Conservation (phyloP, 768 basidiomycete genomes). For the Phaffia tasmanica region DNA sequence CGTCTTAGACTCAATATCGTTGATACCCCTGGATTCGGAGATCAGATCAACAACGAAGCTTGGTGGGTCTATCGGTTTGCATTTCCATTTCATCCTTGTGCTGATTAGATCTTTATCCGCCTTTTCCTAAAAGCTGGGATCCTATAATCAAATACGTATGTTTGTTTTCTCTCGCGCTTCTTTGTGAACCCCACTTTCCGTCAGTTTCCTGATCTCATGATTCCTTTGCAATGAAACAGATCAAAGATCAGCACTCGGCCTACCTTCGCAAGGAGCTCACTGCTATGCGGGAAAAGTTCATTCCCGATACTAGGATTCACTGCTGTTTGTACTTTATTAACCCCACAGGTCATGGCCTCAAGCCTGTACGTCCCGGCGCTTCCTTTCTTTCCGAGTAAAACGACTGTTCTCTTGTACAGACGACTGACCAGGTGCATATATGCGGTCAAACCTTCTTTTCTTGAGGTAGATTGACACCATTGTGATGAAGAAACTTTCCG, state of each 20-base stretch:
- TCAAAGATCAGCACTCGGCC: slow-evolving; percentile 85
- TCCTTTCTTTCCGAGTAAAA: background rate
- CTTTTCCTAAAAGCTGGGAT: slow-evolving; percentile 67
- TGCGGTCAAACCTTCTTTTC: background rate
- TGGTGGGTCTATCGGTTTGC: slow-evolving; percentile 50
- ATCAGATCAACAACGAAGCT: slow-evolving; percentile 97
- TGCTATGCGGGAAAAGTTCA: slow-evolving; percentile 95
- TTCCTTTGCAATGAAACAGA: slow-evolving; percentile 28
- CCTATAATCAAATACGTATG: slow-evolving; percentile 92
- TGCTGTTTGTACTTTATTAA: slow-evolving; percentile 97
- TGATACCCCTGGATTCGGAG: slow-evolving; percentile 96
- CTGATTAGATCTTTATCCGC: background rate
- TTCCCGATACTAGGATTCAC: slow-evolving; percentile 96
- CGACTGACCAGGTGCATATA: background rate
- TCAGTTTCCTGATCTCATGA: background rate
- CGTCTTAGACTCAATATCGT: slow-evolving; percentile 91
- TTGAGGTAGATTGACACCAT: slow-evolving; percentile 66
- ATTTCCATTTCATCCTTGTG: background rate
- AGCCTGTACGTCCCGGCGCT: slow-evolving; percentile 44
- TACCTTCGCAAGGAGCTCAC: slow-evolving; percentile 98
- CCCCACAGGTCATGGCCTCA: slow-evolving; percentile 93
- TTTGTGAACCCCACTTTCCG: background rate
- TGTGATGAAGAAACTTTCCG: slow-evolving; percentile 97
- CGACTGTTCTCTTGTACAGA: background rate
- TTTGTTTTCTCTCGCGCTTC: background rate